Base-by-base conservation (phyloP, 208 protist species). In the Trypanosoma vivax region DNA sequence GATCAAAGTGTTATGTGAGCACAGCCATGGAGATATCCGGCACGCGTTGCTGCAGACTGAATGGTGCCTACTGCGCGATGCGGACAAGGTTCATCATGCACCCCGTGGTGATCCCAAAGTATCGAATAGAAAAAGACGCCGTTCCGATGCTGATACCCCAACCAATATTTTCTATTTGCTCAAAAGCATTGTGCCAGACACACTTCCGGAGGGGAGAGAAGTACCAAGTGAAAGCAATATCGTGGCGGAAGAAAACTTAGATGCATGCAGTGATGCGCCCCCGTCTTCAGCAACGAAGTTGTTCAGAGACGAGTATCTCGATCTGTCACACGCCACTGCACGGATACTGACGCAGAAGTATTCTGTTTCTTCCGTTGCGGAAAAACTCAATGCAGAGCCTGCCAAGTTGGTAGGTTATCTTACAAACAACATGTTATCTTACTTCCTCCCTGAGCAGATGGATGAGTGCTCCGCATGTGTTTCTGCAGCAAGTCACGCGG, bases 311-410 rank as follows among this genome's bases (percentile, higher is more conserved):
- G 73, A 83, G 54, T 90, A 83, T 52, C 55, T 91, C 0, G 73
- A 76, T 49, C 66, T 91, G 10, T 78, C 81, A 2, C 87, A 94
- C 60, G 74, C 81, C 19, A 73, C 80, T 2, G 87, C 73, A 21
- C 80, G 83, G 5, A 57, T 94, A 25, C 76, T 94, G 27, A 85
- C 81, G 5, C 80, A 91, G 41, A 81, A 84, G 65, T 91, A 94
- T 62, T 52, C 47, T 1, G 47, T 88, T 1, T 50, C 61, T 25
- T 69, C 75, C 18, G 77, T 90, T 9, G 45, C 74, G 1, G 31
- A 54, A 21, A 34, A 64, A 16, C 52, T 93, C 13, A 88, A 85
- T 42, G 79, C 83, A 2, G 60, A 73, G 1, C 75, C 86, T 3
- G 59, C 67, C 9, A 82, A 82, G 54, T 47, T 89, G 13, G 35